Conservation (phyloP, 768 basidiomycete genomes). For the Mycena haematopus region DNA sequence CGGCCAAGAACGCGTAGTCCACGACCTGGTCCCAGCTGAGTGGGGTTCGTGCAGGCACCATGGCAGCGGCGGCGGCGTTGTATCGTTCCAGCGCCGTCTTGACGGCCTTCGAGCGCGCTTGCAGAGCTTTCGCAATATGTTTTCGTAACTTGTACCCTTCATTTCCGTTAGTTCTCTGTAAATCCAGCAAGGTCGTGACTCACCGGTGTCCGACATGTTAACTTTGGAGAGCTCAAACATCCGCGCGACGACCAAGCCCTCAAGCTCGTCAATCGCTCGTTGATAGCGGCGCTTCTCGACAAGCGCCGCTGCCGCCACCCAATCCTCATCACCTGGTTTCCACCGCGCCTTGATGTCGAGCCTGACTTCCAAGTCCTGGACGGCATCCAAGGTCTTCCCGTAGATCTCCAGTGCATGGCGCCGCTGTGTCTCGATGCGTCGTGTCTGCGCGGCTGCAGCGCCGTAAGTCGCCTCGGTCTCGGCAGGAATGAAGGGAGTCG, state of each 20-base stretch:
- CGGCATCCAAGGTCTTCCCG: conserved; percentile 4
- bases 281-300: conserved; percentile 23
- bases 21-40: neutral
- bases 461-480: too few relatives aligned
- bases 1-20: too few relatives aligned
- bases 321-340: conserved; percentile 6
- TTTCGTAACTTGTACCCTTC: neutral
- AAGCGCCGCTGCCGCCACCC: conserved; percentile 22
- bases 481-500: too few relatives aligned
- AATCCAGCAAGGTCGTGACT: neutral
- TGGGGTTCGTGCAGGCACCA: neutral
- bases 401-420: conserved; percentile 27
- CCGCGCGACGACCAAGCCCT: conserved; percentile 27
- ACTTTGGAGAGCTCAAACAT: conserved; percentile 31
- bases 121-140: neutral
- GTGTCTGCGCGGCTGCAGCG: neutral
- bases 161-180: too few relatives aligned
- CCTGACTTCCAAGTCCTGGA: conserved; percentile 16
- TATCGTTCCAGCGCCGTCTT: neutral
- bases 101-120: neutral
- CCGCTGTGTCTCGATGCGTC: conserved; percentile 13
- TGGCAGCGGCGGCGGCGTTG: neutral
- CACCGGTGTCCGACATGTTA: conserved; percentile 29
- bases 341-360: neutral
- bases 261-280: conserved; percentile 28